Percentiles rank a stretch among this genome's conserved stretches.
Conservation (phyloP, 805 yeast species). For the Metschnikowia lochheadii region DNA sequence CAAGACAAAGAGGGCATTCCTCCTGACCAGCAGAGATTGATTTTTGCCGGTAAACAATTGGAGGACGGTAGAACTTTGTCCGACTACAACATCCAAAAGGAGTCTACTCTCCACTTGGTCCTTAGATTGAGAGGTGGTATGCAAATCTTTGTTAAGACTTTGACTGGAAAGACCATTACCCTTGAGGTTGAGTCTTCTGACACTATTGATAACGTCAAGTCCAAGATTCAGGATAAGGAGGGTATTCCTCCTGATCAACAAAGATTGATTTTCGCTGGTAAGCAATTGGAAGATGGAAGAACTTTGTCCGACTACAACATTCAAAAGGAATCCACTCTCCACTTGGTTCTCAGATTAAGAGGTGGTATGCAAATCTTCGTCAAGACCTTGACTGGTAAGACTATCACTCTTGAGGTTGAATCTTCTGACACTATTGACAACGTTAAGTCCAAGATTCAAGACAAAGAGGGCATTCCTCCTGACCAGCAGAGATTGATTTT, state of each 20-base stretch:
- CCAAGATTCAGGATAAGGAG: too few species aligned
- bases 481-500: constrained; percentile 29
- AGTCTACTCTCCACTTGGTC: constrained; percentile 31
- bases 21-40: constrained; percentile 32
- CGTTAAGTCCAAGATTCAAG: too few species aligned
- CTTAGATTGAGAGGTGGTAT: constrained; percentile 41
- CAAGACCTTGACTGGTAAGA: constrained; percentile 44
- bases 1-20: too few species aligned
- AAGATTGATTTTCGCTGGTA: constrained; percentile 45
- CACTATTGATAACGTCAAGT: too few species aligned
- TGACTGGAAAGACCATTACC: constrained; percentile 27
- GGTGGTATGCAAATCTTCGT: constrained; percentile 58
- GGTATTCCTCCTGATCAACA: constrained; percentile 18
- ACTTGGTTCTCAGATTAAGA: constrained; percentile 18
- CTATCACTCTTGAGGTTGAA: too few species aligned
- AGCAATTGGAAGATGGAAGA: constrained; percentile 42
- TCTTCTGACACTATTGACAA: too few species aligned
- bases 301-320: constrained; percentile 39
- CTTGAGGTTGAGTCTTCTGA: too few species aligned
- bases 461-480: too few species aligned
- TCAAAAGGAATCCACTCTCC: constrained; percentile 40
- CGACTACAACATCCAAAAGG: constrained; percentile 44
- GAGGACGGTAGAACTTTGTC: constrained; percentile 38
- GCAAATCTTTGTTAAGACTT: constrained; percentile 54
- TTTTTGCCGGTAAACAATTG: constrained; percentile 46